Evolutionary conservation across 1,284 basidiomycete species (phyloP).

Genomic region (Paramarasmius palmivorus): DNA sequence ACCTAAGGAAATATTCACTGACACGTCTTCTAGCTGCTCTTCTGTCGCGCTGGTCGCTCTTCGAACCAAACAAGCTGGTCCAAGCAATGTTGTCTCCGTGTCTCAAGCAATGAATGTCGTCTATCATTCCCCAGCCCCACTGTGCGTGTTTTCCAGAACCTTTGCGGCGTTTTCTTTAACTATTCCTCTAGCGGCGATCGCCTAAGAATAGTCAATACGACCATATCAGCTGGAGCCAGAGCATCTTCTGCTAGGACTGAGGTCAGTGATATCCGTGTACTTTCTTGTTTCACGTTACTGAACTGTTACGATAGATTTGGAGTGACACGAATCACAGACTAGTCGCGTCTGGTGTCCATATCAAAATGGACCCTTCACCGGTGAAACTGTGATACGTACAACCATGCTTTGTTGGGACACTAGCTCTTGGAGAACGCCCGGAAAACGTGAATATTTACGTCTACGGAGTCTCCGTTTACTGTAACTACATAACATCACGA

Average conservation of each 20-base stretch:
- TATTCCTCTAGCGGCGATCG: conserved; percentile 41
- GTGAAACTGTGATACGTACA: conserved; percentile 20
- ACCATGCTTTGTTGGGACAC: not conserved
- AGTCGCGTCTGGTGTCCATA: conserved; percentile 53
- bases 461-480: too few species aligned
- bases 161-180: not conserved
- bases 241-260: conserved; percentile 45
- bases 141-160: conserved; percentile 34
- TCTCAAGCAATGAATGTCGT: conserved; percentile 51
- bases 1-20: not conserved
- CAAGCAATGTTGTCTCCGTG: conserved; percentile 26
- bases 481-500: too few species aligned
- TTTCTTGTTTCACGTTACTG: not conserved
- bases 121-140: conserved; percentile 53
- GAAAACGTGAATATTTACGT: too few species aligned
- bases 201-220: conserved; percentile 48
- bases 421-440: too few species aligned
- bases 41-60: conserved; percentile 40
- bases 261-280: conserved; percentile 30
- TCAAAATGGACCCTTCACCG: conserved; percentile 51
- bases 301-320: conserved; percentile 45
- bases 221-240: conserved; percentile 41
- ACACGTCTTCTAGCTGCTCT: conserved; percentile 39
- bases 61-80: conserved; percentile 24
- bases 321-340: conserved; percentile 49